phyloP scores from a whole-genome alignment of 768 basidiomycete genomes.

The Hemileccinum rubropunctum region DNA sequence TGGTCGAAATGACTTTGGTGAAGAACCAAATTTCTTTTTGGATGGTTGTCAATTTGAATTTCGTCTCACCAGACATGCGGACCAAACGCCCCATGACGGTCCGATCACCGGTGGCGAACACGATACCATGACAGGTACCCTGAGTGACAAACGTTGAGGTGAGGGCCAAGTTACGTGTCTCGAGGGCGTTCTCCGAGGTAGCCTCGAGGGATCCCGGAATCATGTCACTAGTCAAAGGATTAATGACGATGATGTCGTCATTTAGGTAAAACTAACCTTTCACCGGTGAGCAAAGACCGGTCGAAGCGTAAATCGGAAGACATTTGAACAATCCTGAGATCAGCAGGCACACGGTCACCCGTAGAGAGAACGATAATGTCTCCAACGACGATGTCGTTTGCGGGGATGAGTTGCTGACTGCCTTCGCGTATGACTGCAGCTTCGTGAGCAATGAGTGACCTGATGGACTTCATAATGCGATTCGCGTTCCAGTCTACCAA shows the following conservation, averaged over 20 bases:
- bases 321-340: slow-evolving; percentile 51
- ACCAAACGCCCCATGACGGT: slow-evolving; percentile 54
- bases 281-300: slow-evolving; percentile 52
- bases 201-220: slow-evolving; percentile 44
- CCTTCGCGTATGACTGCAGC: slow-evolving; percentile 54
- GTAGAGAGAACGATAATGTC: slow-evolving; percentile 52
- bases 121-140: slow-evolving; percentile 40
- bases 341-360: slow-evolving; percentile 59
- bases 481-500: slow-evolving; percentile 49
- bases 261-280: slow-evolving; percentile 29
- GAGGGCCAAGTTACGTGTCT: slow-evolving; percentile 48
- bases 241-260: not conserved
- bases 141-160: slow-evolving; percentile 43
- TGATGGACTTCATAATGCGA: slow-evolving; percentile 54
- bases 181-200: slow-evolving; percentile 49
- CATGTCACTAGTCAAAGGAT: slow-evolving; percentile 33
- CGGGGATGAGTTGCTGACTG: slow-evolving; percentile 43
- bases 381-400: slow-evolving; percentile 57
- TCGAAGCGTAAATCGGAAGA: slow-evolving; percentile 53
- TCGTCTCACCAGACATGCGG: slow-evolving; percentile 46
- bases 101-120: slow-evolving; percentile 43
- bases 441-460: slow-evolving; percentile 56
- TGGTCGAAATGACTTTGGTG: slow-evolving; percentile 47
- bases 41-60: slow-evolving; percentile 45
- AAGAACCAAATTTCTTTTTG: slow-evolving; percentile 51